These are phyloP conservation scores for Dioszegia aurantiaca DNA, from an alignment of 768 basidiomycete genomes.

Conservation along the genomic window DNA sequence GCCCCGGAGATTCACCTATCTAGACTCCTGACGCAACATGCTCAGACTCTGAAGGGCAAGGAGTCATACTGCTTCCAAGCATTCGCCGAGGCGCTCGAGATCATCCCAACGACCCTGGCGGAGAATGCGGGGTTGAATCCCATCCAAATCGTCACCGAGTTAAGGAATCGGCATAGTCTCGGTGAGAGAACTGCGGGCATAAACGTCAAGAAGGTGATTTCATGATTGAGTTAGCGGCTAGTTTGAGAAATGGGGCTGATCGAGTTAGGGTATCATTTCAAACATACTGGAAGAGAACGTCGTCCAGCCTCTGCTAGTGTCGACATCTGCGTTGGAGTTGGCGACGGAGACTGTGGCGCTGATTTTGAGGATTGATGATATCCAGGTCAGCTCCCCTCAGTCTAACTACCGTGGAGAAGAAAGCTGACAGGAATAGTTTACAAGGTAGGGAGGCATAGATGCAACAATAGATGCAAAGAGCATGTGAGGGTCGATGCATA, in stretches of 20 bases:
- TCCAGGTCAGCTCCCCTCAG: conserved; percentile 41
- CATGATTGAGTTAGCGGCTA: neutral
- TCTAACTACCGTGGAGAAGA: neutral
- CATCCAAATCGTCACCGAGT: conserved; percentile 95
- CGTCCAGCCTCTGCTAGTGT: conserved; percentile 89
- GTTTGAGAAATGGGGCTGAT: conserved; percentile 4
- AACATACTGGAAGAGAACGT: conserved; percentile 98
- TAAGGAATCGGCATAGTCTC: conserved; percentile 91
- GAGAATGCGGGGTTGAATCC: conserved; percentile 98
- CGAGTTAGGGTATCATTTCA: conserved; percentile 78
- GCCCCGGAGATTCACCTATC: conserved; percentile 98
- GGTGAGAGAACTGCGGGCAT: conserved; percentile 95
- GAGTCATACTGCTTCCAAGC: conserved; percentile 99
- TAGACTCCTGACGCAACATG: conserved; percentile 79
- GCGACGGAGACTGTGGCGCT: conserved; percentile 97
- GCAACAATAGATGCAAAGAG: neutral
- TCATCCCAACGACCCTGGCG: conserved; percentile 94
- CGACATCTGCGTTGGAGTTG: conserved; percentile 90
- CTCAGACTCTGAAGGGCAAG: conserved; percentile 93
- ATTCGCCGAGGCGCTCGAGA: conserved; percentile 94
- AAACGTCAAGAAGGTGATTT: conserved; percentile 87
- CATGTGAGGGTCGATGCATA: neutral
- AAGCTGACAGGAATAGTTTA: conserved; percentile 9
- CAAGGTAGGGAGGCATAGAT: neutral
- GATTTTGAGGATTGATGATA: conserved; percentile 85